Evolutionary conservation across 441 rosid genomes (phyloP).

Genomic region (Adansonia madagascariensis): DNA sequence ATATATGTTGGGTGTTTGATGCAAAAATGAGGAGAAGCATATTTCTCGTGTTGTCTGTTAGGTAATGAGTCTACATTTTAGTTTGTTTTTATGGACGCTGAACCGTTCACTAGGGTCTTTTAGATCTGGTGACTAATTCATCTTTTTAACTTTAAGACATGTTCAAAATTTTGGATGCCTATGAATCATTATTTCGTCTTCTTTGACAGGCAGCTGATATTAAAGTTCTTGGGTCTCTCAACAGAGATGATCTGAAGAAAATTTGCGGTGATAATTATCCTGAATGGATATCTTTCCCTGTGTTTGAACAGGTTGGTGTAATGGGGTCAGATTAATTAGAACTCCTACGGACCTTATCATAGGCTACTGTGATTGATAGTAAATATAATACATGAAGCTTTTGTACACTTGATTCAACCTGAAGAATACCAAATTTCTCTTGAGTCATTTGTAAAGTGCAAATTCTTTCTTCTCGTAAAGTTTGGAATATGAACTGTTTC

Average conservation of each 20-base stretch:
- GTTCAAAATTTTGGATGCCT: not conserved
- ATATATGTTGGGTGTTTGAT: not conserved
- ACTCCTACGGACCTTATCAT: not conserved
- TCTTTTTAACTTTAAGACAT: not conserved
- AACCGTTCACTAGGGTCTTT: not conserved
- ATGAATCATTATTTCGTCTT: conserved; percentile 13
- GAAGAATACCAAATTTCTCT: conserved; percentile 1
- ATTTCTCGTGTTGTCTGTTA: not conserved
- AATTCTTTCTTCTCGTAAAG: not conserved
- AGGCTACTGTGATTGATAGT: not conserved
- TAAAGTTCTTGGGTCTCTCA: conserved; percentile 81
- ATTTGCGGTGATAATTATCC: conserved; percentile 94
- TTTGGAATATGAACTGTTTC: not conserved
- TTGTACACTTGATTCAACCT: conserved; percentile 2
- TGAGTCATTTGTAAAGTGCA: not conserved
- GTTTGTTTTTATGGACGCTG: not conserved
- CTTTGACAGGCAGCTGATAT: conserved; percentile 82
- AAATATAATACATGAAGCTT: not conserved
- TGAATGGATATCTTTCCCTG: conserved; percentile 97
- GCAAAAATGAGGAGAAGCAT: not conserved
- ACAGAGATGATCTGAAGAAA: conserved; percentile 91
- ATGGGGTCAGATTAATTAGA: conserved; percentile 16
- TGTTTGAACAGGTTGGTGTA: conserved; percentile 77
- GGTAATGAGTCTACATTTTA: conserved; percentile 15
- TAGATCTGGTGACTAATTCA: not conserved